Conservation (phyloP, 2,329 filamentous ascomycete species). For the Penicillium sp. region DNA sequence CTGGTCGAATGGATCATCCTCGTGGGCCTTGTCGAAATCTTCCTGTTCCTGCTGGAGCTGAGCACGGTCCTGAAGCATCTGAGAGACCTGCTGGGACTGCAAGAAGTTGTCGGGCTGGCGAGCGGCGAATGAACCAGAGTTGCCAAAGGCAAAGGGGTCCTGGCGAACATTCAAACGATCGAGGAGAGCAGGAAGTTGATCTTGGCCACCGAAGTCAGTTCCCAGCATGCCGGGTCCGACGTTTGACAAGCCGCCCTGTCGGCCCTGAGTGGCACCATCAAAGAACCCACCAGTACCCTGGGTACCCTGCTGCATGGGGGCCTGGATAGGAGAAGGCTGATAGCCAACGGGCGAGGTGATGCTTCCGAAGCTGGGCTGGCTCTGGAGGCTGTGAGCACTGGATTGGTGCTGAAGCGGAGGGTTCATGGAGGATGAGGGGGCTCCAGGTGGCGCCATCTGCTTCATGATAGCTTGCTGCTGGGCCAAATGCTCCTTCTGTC, state of each 20-base stretch:
- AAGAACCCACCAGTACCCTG: conserved; percentile 68
- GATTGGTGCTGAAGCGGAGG: conserved; percentile 86
- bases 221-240: conserved; percentile 45
- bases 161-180: conserved; percentile 64
- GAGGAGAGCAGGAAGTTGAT: conserved; percentile 67
- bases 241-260: conserved; percentile 45
- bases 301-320: conserved; percentile 57
- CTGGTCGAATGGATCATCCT: conserved; percentile 50
- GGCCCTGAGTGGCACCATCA: conserved; percentile 52
- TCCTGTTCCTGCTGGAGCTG: conserved; percentile 63
- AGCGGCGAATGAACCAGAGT: conserved; percentile 49
- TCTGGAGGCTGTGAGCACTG: conserved; percentile 93
- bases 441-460: conserved; percentile 67
- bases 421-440: conserved; percentile 53
- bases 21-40: conserved; percentile 50
- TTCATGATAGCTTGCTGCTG: conserved; percentile 79
- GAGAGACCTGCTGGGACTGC: conserved; percentile 59
- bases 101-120: conserved; percentile 47
- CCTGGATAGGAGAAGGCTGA: conserved; percentile 61
- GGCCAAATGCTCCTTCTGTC: conserved; percentile 89
- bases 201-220: conserved; percentile 61
- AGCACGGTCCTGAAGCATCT: conserved; percentile 63
- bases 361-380: conserved; percentile 93
- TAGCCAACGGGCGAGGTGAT: conserved; percentile 83
- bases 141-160: conserved; percentile 51